Evolutionary conservation across 257 asterid species (phyloP).

Genomic region (Solanum pennellii): DNA sequence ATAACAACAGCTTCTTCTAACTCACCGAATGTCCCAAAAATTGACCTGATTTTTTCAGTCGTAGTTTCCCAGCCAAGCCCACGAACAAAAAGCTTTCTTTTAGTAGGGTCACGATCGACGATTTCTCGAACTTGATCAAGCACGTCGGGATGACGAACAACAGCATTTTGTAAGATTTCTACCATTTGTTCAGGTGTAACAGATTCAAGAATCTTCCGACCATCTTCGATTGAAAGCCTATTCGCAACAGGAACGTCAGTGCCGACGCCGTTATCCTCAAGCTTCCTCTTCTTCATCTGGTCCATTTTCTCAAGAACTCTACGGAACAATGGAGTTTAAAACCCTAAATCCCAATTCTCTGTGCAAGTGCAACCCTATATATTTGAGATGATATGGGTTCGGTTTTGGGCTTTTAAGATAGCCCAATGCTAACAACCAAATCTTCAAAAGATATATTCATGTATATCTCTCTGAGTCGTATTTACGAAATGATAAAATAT

Average conservation of each 20-base stretch:
- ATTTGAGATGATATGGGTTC: background rate
- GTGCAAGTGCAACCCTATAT: background rate
- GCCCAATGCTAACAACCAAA: background rate
- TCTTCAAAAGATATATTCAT: background rate
- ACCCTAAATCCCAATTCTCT: conserved; percentile 1
- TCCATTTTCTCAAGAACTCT: conserved; percentile 27
- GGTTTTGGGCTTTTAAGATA: background rate
- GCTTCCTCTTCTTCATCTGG: conserved; percentile 48
- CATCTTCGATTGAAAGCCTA: conserved; percentile 48
- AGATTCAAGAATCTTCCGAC: conserved; percentile 50
- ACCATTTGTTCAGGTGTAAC: conserved; percentile 55
- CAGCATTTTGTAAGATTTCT: conserved; percentile 52
- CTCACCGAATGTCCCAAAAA: conserved; percentile 56
- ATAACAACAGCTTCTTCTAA: conserved; percentile 78
- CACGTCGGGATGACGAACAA: conserved; percentile 54
- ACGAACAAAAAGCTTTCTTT: conserved; percentile 77
- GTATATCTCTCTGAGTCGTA: background rate
- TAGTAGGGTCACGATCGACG: conserved; percentile 48
- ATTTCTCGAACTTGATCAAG: conserved; percentile 56
- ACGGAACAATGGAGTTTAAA: background rate
- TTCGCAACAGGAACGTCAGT: conserved; percentile 18
- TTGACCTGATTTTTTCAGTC: conserved; percentile 49
- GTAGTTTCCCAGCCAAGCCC: conserved; percentile 94
- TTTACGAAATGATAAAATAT: background rate
- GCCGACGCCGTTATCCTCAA: conserved; percentile 49